These are phyloP conservation scores for Heliocybe sulcata DNA, from an alignment of 1,284 basidiomycete species.

Conservation along the genomic window DNA sequence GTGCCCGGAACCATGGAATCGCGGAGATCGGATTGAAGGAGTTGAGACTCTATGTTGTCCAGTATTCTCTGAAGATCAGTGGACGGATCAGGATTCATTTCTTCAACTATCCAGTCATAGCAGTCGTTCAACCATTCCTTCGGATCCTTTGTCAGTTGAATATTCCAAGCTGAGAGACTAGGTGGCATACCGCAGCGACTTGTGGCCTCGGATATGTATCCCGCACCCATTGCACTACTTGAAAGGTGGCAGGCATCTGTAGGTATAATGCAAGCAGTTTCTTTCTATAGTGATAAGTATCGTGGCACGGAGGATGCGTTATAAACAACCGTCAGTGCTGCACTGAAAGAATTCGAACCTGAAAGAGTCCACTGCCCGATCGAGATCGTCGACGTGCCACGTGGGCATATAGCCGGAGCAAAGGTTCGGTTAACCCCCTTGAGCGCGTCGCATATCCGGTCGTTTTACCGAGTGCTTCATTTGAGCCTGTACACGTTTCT, in stretches of 20 bases:
- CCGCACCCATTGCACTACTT: slow-evolving; percentile 37
- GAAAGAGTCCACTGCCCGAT: no score
- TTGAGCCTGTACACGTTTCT: neutral
- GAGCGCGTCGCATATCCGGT: neutral
- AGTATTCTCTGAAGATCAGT: slow-evolving; percentile 41
- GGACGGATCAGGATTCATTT: slow-evolving; percentile 38
- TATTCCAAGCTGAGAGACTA: neutral
- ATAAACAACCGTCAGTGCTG: no score
- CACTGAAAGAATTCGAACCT: no score
- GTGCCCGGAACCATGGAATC: slow-evolving; percentile 65
- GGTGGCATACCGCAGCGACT: slow-evolving; percentile 46
- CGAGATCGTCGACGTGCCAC: no score
- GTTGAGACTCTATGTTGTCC: slow-evolving; percentile 48
- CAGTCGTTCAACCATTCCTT: slow-evolving; percentile 73
- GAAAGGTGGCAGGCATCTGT: slow-evolving; percentile 17
- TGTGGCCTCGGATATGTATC: slow-evolving; percentile 43
- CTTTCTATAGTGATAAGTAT: no score
- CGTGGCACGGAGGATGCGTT: no score
- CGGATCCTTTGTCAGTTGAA: slow-evolving; percentile 3
- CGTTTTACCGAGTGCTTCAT: neutral
- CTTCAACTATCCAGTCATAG: slow-evolving; percentile 50
- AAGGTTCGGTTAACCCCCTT: no score
- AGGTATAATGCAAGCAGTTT: neutral
- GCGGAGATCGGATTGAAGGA: slow-evolving; percentile 61
- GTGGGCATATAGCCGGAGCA: no score